These are phyloP conservation scores for Magnolia kwangsiensis DNA, from an alignment of 164 flowering plant genomes.

Conservation along the genomic window DNA sequence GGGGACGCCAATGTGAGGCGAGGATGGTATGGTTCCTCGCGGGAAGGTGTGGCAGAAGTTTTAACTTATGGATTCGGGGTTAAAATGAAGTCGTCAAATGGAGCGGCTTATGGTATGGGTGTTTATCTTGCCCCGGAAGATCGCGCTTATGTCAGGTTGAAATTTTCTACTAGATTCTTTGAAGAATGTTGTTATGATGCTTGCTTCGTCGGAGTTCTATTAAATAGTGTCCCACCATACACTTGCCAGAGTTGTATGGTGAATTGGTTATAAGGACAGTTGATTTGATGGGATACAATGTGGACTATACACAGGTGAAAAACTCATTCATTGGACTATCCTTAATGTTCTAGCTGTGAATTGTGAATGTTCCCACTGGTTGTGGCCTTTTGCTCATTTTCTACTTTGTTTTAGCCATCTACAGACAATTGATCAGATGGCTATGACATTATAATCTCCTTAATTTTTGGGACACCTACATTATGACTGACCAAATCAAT, in stretches of 20 bases:
- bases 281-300: background rate
- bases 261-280: background rate
- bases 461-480: too few relatives aligned
- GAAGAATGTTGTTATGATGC: too few relatives aligned
- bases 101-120: slow-evolving; percentile 19
- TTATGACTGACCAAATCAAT: too few relatives aligned
- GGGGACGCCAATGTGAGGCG: slow-evolving; percentile 26
- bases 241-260: background rate
- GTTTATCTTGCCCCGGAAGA: slow-evolving; percentile 16
- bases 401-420: too few relatives aligned
- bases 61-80: slow-evolving; percentile 21
- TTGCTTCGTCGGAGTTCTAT: background rate
- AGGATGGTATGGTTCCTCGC: slow-evolving; percentile 26
- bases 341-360: too few relatives aligned
- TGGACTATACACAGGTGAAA: too few relatives aligned
- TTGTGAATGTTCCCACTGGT: too few relatives aligned
- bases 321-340: too few relatives aligned
- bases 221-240: background rate
- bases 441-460: too few relatives aligned
- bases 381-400: too few relatives aligned
- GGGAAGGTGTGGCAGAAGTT: slow-evolving; percentile 12
- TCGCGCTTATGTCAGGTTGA: slow-evolving; percentile 21
- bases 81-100: background rate
- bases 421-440: too few relatives aligned
- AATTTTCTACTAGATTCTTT: background rate